Percentiles rank a stretch among this genome's conserved stretches.
phyloP scores from a whole-genome alignment of 495 filamentous ascomycete genomes.

The Parmelia sp. region DNA sequence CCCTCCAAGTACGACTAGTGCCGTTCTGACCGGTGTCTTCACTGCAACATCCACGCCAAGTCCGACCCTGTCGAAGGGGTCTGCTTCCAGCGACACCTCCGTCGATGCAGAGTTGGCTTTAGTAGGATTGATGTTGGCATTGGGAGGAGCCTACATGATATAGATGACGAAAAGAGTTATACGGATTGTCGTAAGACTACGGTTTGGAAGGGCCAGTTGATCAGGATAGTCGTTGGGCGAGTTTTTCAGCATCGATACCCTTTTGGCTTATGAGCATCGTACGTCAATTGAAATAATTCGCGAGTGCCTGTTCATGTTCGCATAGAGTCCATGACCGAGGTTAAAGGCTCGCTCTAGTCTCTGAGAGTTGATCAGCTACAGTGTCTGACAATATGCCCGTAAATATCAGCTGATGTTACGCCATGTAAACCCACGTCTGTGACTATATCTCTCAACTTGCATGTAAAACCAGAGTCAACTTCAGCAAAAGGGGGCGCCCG shows the following conservation, averaged over 20 bases:
- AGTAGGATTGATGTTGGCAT: background rate
- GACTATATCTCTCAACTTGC: background rate
- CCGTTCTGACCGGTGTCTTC: slow-evolving; percentile 33
- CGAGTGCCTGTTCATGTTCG: background rate
- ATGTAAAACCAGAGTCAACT: too few relatives aligned
- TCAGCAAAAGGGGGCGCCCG: too few relatives aligned
- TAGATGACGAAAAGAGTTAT: background rate
- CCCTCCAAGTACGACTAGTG: slow-evolving; percentile 26
- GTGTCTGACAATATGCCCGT: background rate
- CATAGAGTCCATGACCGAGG: background rate
- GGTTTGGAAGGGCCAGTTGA: background rate
- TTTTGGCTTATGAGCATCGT: background rate
- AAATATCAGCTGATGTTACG: background rate
- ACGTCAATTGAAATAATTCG: background rate
- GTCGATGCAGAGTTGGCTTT: background rate
- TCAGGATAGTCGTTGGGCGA: background rate
- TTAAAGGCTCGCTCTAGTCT: background rate
- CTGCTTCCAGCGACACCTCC: slow-evolving; percentile 5
- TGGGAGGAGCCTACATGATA: background rate
- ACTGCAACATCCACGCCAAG: slow-evolving; percentile 35
- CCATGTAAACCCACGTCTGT: background rate
- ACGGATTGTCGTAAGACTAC: background rate
- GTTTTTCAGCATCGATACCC: slow-evolving; percentile 12
- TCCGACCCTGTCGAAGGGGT: slow-evolving; percentile 23
- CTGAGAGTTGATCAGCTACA: background rate